These are phyloP conservation scores for Didymella lethalis DNA, from an alignment of 2,329 filamentous ascomycete genomes.

Conservation along the genomic window DNA sequence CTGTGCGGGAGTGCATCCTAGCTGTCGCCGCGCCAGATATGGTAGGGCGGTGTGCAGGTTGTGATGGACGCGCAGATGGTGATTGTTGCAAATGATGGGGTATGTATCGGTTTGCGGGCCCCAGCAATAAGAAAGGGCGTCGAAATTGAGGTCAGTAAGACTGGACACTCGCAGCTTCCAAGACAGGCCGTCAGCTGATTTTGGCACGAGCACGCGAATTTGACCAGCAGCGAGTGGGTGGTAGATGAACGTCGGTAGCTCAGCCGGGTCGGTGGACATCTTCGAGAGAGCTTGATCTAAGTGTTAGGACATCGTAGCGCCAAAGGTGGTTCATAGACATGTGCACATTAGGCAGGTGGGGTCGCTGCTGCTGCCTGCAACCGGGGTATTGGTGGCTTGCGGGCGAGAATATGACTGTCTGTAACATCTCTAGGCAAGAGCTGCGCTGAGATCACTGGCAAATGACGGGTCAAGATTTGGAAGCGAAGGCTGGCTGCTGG, in stretches of 20 bases:
- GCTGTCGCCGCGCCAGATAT: not conserved
- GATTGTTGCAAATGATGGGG: not conserved
- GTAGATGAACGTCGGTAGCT: not conserved
- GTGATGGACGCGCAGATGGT: not conserved
- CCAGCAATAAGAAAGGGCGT: not conserved
- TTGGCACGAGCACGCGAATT: not conserved
- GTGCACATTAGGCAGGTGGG: no score
- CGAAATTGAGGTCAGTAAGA: not conserved
- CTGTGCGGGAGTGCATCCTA: not conserved
- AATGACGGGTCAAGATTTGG: no score
- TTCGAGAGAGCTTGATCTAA: no score
- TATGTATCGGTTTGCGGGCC: not conserved
- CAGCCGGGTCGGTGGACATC: no score
- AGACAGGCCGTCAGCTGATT: not conserved
- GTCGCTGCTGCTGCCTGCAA: no score
- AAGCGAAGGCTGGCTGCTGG: no score
- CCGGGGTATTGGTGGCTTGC: no score
- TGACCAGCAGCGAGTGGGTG: not conserved
- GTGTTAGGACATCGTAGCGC: no score
- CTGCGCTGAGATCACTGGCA: no score
- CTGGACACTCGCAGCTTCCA: not conserved
- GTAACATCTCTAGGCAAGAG: no score
- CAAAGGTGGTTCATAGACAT: no score
- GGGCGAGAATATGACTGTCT: no score
- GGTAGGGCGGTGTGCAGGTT: not conserved